Base-by-base conservation (phyloP, 2,329 filamentous ascomycete genomes). In the Drechslera avenae region DNA sequence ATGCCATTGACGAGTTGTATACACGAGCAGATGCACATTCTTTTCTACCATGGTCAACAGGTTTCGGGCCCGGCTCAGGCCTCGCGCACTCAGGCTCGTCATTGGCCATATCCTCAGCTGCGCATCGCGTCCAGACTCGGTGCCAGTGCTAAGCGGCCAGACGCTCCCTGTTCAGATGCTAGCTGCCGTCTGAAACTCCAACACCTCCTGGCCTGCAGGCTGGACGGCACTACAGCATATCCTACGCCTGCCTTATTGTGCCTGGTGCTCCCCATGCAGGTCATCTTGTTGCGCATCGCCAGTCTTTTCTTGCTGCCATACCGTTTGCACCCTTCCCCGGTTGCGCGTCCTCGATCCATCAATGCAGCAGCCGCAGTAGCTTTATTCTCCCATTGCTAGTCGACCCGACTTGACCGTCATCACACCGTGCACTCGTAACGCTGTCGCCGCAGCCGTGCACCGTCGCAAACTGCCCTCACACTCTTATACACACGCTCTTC, bases 121-220 rank as follows among this genome's bases (percentile, higher is more conserved):
- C 26, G 31, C 48, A 39, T 50, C 46, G 46, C 39, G 41, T 49
- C 46, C 39, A 41, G 43, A 36, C 37, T 17, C 16, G 21, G 23
- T 13, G 9, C 26, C 26, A 28, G 26, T 39, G 35, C 28, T 30
- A 19, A 35, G 26, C 23, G 14, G 41, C 21, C 50, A 42, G 41
- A 17, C 44, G 45, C 51, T 46, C 50, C 57, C 44, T 55, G 57
- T 50, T 28, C 50, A 21, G n/a, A 21, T 46, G 50, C 45, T 57
- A 52, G 43, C 37, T 50, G 49, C 52, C 14, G 36, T 51, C 49
- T 60, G 57, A 60, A 60, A 60, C 57, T 34, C 47, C 26, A 43
- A 44, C 52, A 49, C 51, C 57, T 60, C 57, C 57, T 60, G 57
- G 32, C 31, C 21, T 39, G 47, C 30, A 46, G 36, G 32, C 30